Conservation (phyloP, 73 alveolate species). For the Paramecium biaurelia region DNA sequence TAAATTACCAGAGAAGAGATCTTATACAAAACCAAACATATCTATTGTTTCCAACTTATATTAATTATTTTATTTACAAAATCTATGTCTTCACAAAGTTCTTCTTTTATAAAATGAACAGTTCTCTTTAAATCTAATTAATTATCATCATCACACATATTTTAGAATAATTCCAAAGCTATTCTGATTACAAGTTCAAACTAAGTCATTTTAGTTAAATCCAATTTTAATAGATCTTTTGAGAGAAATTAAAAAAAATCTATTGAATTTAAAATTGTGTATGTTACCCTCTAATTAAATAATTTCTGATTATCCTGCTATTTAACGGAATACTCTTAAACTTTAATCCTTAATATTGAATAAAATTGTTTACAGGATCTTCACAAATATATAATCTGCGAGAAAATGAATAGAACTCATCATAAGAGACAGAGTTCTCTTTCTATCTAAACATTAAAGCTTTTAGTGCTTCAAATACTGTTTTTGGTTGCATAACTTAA, state of each 20-base stretch:
- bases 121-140: slow-evolving; percentile 28
- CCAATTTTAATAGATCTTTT: slow-evolving; percentile 17
- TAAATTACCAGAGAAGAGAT: neutral
- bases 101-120: slow-evolving; percentile 26
- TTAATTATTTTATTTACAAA: neutral
- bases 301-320: neutral
- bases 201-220: neutral
- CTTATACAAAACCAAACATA: slow-evolving; percentile 50
- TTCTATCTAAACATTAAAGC: slow-evolving; percentile 8
- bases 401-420: slow-evolving; percentile 41
- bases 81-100: slow-evolving; percentile 26
- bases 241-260: neutral
- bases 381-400: slow-evolving; percentile 31
- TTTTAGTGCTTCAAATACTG: neutral
- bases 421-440: slow-evolving; percentile 19
- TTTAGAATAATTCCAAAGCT: slow-evolving; percentile 14
- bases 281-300: neutral
- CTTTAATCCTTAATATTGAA: slow-evolving; percentile 28
- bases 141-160: neutral
- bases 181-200: neutral
- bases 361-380: slow-evolving; percentile 28
- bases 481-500: slow-evolving; percentile 3
- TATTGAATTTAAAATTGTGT: neutral
- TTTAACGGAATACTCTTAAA: neutral
- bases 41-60: slow-evolving; percentile 38